These are phyloP conservation scores for Pichia eremophila DNA, from an alignment of 805 yeast species.

Conservation along the genomic window DNA sequence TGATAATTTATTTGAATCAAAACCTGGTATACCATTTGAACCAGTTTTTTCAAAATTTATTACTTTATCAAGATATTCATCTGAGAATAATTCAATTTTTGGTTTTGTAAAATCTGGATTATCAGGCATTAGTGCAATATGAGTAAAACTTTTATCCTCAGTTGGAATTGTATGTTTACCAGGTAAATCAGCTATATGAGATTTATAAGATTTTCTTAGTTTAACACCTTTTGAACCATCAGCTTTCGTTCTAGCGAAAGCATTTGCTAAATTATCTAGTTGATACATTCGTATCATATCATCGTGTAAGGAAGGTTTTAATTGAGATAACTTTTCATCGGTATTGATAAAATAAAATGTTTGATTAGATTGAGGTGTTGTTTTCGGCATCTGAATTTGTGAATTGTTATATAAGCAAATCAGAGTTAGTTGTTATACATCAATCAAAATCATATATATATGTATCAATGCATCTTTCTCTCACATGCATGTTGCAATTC, in stretches of 20 bases:
- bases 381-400: neutral
- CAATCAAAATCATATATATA: too few species aligned
- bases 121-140: conserved; percentile 30
- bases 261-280: conserved; percentile 55
- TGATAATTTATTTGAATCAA: conserved; percentile 59
- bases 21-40: conserved; percentile 67
- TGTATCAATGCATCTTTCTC: too few species aligned
- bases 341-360: conserved; percentile 25
- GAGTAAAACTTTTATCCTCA: conserved; percentile 28
- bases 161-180: conserved; percentile 67
- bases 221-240: conserved; percentile 90
- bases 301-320: conserved; percentile 61
- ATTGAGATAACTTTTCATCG: conserved; percentile 27
- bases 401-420: too few species aligned
- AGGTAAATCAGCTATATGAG: conserved; percentile 79
- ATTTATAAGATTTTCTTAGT: conserved; percentile 88
- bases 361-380: neutral
- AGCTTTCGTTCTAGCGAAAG: conserved; percentile 79
- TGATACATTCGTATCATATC: conserved; percentile 66
- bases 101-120: conserved; percentile 29
- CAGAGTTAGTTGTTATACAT: too few species aligned
- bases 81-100: conserved; percentile 40
- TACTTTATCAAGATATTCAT: conserved; percentile 37
- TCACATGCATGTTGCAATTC: too few species aligned
- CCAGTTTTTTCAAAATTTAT: conserved; percentile 58